Conservation (phyloP, 805 yeast genomes). For the Wilhelminamyces savonicus region DNA sequence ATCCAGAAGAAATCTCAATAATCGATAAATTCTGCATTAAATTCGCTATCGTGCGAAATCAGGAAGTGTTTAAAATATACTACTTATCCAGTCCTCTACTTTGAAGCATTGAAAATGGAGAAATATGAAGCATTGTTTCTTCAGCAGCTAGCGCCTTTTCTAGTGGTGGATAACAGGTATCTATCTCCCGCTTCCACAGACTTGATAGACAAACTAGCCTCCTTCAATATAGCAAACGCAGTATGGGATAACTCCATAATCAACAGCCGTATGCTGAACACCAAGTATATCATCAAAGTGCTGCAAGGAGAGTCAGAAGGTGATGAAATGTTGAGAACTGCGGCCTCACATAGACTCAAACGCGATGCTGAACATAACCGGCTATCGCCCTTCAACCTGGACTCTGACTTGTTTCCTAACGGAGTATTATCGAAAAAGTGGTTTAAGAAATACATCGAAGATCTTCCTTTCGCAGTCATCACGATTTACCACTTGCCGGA, state of each 20-base stretch:
- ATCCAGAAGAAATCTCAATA: too few relatives aligned
- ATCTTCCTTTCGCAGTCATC: constrained; percentile 28
- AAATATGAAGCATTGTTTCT: constrained; percentile 18
- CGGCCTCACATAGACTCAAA: too few relatives aligned
- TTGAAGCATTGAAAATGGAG: constrained; percentile 19
- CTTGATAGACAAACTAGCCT: constrained; percentile 4
- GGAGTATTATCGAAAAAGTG: constrained; percentile 25
- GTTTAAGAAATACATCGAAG: constrained; percentile 27
- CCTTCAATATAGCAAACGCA: constrained; percentile 12
- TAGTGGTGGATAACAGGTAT: constrained; percentile 8
- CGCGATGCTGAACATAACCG: constrained; percentile 16
- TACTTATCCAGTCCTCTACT: background rate
- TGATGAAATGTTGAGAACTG: too few relatives aligned
- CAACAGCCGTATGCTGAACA: constrained; percentile 27
- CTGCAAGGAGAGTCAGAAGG: too few relatives aligned
- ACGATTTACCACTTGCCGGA: constrained; percentile 11
- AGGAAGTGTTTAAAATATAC: background rate
- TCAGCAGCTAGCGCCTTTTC: constrained; percentile 32
- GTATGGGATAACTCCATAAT: constrained; percentile 35
- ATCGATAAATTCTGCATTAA: too few relatives aligned
- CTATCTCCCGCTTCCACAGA: constrained; percentile 4
- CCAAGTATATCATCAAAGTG: constrained; percentile 21
- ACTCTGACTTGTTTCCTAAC: constrained; percentile 23
- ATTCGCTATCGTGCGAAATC: too few relatives aligned
- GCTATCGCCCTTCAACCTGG: constrained; percentile 30